Evolutionary conservation across 2,329 filamentous ascomycete genomes (phyloP).

Genomic region (Pseudogymnoascus sp.): DNA sequence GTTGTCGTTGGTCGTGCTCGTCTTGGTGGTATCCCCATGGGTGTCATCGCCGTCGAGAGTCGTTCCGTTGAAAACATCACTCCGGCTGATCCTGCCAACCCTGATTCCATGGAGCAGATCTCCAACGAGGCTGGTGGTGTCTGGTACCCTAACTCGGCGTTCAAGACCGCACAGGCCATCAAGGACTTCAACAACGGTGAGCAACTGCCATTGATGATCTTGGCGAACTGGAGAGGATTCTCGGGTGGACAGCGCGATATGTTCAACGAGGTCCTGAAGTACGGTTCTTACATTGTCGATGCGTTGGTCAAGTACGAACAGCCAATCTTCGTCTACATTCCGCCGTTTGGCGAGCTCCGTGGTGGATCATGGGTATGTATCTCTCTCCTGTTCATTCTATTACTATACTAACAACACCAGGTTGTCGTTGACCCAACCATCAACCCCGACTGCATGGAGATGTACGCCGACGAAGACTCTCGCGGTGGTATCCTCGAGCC

Average conservation of each 20-base stretch:
- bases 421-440: slow-evolving; percentile 98
- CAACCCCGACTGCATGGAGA: slow-evolving; percentile 95
- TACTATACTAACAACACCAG: slow-evolving; percentile 33
- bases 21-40: slow-evolving; percentile 93
- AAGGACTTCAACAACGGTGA: slow-evolving; percentile 99
- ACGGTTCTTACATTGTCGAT: slow-evolving; percentile 98
- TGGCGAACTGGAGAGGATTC: slow-evolving; percentile 99
- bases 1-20: slow-evolving; percentile 95
- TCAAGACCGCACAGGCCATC: slow-evolving; percentile 98
- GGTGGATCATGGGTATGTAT: slow-evolving; percentile 82
- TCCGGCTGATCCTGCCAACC: slow-evolving; percentile 93
- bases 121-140: slow-evolving; percentile 94
- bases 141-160: slow-evolving; percentile 99
- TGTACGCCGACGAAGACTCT: slow-evolving; percentile 94
- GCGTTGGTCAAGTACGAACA: slow-evolving; percentile 98
- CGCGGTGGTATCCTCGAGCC: slow-evolving; percentile 97
- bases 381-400: neutral
- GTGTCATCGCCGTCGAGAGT: slow-evolving; percentile 95
- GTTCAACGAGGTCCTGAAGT: slow-evolving; percentile 99
- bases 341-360: slow-evolving; percentile 90
- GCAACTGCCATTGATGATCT: slow-evolving; percentile 96
- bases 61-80: slow-evolving; percentile 94
- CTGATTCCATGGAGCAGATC: slow-evolving; percentile 95
- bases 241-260: slow-evolving; percentile 98
- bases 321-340: slow-evolving; percentile 98